Evolutionary conservation across 2,329 filamentous ascomycete species (phyloP).

Genomic region (Fusarium sp.): DNA sequence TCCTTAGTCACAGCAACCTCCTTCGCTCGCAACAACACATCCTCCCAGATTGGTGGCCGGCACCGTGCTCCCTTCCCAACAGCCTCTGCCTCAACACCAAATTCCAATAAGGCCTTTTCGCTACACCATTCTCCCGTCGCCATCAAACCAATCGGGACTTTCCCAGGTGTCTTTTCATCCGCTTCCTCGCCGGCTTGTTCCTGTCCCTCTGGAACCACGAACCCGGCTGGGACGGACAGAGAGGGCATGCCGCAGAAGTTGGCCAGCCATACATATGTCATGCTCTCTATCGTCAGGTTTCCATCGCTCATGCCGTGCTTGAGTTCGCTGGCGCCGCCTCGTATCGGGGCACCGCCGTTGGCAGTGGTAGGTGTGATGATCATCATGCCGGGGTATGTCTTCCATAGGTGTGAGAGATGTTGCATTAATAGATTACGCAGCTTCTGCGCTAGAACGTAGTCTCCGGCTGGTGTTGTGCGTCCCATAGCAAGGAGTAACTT

Average conservation of each 20-base stretch:
- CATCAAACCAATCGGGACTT: conserved; percentile 67
- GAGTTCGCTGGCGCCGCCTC: too few species aligned
- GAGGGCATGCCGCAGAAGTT: conserved; percentile 64
- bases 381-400: conserved; percentile 74
- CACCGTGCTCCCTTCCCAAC: conserved; percentile 45
- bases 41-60: conserved; percentile 36
- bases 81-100: conserved; percentile 62
- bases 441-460: conserved; percentile 78
- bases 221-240: conserved; percentile 61
- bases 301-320: too few species aligned
- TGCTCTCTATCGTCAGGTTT: too few species aligned
- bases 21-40: conserved; percentile 22
- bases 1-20: not conserved
- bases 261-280: conserved; percentile 61
- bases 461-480: conserved; percentile 72
- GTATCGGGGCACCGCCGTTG: too few species aligned
- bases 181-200: conserved; percentile 51
- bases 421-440: conserved; percentile 77
- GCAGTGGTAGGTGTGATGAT: conserved; percentile 77
- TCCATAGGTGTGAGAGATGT: conserved; percentile 77
- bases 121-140: conserved; percentile 67
- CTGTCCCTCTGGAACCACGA: conserved; percentile 54
- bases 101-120: conserved; percentile 63
- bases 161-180: conserved; percentile 53
- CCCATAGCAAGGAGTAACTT: conserved; percentile 76